phyloP scores from a whole-genome alignment of 2,329 filamentous ascomycete genomes.

The Ophioceras dolichostomum region DNA sequence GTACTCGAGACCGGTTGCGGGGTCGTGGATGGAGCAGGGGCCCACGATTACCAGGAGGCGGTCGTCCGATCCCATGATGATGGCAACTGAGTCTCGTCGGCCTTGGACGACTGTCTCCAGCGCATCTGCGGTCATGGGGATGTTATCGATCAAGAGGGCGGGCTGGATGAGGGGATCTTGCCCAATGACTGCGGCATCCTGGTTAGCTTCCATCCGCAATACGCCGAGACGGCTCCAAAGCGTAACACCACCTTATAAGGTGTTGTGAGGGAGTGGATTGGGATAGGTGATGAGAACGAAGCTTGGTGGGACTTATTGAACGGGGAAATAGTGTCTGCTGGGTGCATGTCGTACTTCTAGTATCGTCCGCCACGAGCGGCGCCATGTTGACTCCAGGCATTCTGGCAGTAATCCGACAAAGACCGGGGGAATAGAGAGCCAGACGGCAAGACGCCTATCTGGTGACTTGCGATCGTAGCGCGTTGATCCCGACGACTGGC shows the following conservation, averaged over 20 bases:
- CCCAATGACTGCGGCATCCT: slow-evolving; percentile 78
- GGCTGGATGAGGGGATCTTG: slow-evolving; percentile 91
- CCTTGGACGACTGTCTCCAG: slow-evolving; percentile 51
- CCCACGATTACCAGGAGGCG: slow-evolving; percentile 68
- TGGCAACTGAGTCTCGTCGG: slow-evolving; percentile 49
- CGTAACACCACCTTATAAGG: no score
- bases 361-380: slow-evolving; percentile 31
- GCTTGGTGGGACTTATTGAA: not conserved
- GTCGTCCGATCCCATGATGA: slow-evolving; percentile 59
- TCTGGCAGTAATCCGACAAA: slow-evolving; percentile 9
- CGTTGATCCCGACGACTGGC: no score
- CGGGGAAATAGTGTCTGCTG: not conserved
- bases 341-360: slow-evolving; percentile 15
- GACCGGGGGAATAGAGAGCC: no score
- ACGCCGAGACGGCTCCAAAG: no score
- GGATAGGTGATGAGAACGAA: slow-evolving; percentile 10
- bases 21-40: slow-evolving; percentile 96
- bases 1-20: slow-evolving; percentile 81
- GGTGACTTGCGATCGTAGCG: no score
- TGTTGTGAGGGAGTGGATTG: slow-evolving; percentile 17
- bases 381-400: slow-evolving; percentile 29
- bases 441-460: no score
- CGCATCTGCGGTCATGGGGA: slow-evolving; percentile 55
- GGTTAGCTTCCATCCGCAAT: no score
- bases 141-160: slow-evolving; percentile 73